phyloP scores from a whole-genome alignment of 2,329 filamentous ascomycete genomes.

The Piedraia hortae region DNA sequence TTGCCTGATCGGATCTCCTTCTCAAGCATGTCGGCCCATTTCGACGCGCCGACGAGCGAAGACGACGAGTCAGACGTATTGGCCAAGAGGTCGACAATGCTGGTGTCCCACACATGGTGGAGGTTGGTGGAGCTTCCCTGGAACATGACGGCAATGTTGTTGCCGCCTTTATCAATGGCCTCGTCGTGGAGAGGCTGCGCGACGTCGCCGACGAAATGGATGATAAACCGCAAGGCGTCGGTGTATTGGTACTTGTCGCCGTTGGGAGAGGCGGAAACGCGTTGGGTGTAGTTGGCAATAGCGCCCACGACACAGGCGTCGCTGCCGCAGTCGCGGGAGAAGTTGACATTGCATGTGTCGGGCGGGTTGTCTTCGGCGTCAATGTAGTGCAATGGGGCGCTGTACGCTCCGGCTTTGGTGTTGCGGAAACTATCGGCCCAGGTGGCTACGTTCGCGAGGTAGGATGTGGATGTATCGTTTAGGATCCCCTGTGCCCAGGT shows the following conservation, averaged over 20 bases:
- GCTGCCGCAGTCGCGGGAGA: conserved; percentile 23
- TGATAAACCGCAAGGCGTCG: conserved; percentile 22
- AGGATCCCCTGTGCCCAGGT: conserved; percentile 20
- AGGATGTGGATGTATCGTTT: conserved; percentile 16
- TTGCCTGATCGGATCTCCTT: conserved; percentile 14
- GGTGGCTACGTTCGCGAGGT: conserved; percentile 24
- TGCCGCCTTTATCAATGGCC: conserved; percentile 17
- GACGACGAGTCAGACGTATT: too few relatives aligned
- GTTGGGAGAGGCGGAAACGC: conserved; percentile 12
- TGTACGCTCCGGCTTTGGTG: conserved; percentile 21
- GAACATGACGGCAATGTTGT: conserved; percentile 19
- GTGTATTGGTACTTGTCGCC: conserved; percentile 14
- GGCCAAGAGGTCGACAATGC: conserved; percentile 16
- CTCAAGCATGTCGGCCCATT: conserved; percentile 15
- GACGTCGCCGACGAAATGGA: conserved; percentile 35
- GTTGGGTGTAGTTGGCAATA: conserved; percentile 24
- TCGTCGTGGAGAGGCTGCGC: conserved; percentile 37
- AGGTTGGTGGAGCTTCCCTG: conserved; percentile 16
- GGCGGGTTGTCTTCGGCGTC: conserved; percentile 23
- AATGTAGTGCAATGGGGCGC: conserved; percentile 23
- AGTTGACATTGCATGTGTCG: conserved; percentile 20
- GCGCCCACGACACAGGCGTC: conserved; percentile 25
- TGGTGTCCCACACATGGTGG: conserved; percentile 19
- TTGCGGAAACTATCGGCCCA: conserved; percentile 27
- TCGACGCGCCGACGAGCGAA: conserved; percentile 13